A percentile compares a stretch with the other conserved stretches of the same genome.
These are phyloP conservation scores for Panicum hallii DNA, from an alignment of 202 grass and related monocot genomes.

Conservation along the genomic window DNA sequence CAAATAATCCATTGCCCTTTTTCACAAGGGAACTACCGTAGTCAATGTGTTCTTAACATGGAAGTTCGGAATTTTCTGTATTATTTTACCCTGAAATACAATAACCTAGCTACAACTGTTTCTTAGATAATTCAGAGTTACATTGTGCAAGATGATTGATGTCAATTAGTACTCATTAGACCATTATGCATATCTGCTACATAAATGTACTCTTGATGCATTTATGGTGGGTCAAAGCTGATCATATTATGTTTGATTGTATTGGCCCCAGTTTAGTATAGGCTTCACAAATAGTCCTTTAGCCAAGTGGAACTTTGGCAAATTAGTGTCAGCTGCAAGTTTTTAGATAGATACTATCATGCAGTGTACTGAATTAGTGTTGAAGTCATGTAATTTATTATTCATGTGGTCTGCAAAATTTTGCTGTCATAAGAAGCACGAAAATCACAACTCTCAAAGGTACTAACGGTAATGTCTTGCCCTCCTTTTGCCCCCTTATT, in stretches of 20 bases:
- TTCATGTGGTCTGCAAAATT: neutral
- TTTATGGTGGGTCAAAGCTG: neutral
- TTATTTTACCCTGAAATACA: neutral
- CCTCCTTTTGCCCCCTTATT: neutral
- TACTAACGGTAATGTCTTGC: neutral
- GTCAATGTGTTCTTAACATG: neutral
- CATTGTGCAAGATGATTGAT: conserved; percentile 3
- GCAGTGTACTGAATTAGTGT: neutral
- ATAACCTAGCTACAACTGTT: neutral
- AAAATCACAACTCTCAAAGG: neutral
- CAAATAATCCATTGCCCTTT: neutral
- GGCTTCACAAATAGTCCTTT: neutral
- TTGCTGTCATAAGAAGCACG: neutral
- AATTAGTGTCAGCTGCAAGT: neutral
- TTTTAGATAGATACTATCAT: neutral
- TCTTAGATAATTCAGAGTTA: neutral
- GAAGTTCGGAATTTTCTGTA: neutral
- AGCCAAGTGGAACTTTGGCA: neutral
- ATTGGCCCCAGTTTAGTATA: neutral
- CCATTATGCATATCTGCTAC: neutral
- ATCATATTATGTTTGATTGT: neutral
- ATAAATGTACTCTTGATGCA: neutral
- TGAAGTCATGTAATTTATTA: neutral
- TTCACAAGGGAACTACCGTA: neutral
- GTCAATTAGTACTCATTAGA: neutral